These are phyloP conservation scores for Acanthamoeba quina DNA, from an alignment of 208 protist species.

Conservation along the genomic window DNA sequence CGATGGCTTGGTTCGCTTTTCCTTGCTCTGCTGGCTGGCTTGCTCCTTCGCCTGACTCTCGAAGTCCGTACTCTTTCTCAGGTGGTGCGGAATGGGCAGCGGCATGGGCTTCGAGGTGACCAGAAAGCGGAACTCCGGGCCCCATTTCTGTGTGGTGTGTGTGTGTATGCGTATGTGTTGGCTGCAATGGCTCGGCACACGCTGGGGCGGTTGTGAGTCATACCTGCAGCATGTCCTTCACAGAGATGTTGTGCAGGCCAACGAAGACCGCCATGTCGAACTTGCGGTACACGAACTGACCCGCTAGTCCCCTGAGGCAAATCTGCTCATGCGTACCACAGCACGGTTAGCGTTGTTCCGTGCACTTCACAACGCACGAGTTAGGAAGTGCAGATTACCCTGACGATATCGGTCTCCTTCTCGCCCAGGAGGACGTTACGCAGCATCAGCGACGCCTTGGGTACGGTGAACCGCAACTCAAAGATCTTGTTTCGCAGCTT, in stretches of 20 bases:
- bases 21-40: background rate
- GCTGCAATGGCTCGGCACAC: background rate
- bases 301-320: background rate
- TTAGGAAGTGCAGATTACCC: background rate
- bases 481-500: slow-evolving; percentile 71
- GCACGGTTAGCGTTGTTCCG: background rate
- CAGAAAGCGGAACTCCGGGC: slow-evolving; percentile 31
- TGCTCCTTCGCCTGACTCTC: background rate
- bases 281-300: slow-evolving; percentile 72
- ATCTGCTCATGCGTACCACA: background rate
- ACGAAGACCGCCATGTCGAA: slow-evolving; percentile 59
- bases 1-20: background rate
- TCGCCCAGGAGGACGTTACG: slow-evolving; percentile 29
- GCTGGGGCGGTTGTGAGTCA: no score
- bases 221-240: slow-evolving; percentile 61
- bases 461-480: slow-evolving; percentile 47
- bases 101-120: slow-evolving; percentile 52
- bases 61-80: background rate
- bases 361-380: background rate
- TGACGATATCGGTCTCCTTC: slow-evolving; percentile 66
- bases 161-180: background rate
- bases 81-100: slow-evolving; percentile 14
- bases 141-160: slow-evolving; percentile 38
- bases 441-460: slow-evolving; percentile 65
- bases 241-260: slow-evolving; percentile 56